Evolutionary conservation across 768 basidiomycete genomes (phyloP), one percentile per base, ranked within the genome.

Genomic region (Infundibulicybe gibba): DNA sequence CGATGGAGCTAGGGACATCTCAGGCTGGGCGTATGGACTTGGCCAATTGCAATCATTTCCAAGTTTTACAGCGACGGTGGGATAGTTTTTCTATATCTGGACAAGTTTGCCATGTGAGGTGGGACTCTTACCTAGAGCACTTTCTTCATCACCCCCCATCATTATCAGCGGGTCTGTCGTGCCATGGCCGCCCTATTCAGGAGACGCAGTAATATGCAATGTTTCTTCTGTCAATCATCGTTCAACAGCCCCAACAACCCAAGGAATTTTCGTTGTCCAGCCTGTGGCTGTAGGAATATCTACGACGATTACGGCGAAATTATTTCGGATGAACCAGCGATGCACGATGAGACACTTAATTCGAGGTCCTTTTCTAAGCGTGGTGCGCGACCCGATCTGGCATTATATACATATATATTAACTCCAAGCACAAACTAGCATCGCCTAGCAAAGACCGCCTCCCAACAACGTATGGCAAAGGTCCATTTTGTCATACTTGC

Each of bases 401-500:
- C 9, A 3, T 17, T 13, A 25, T 32, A 5, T 9, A n/a, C 11
- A 19, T 37, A 10, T 12, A 40, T 35, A 0, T 16, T 40, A 13
- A 19, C 9, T 40, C 20, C 19, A 13, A 9, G 14, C 32, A 15
- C 41, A 50, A 41, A 14, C 50, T 25, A 90, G 88, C 79, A 5
- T 85, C 84, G 15, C 82, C 79, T 3, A 80, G 79, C 55, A 87
- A 79, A 57, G 80, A 88, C 60, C 77, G 80, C 17, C 65, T 92
- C 19, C 87, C 83, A 1, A 77, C 80, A 16, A 61, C 72, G 46
- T 86, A 85, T 45, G 69, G 76, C 37, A 73, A 70, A 20, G 72
- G 77, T 1, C 77, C 80, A 6, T 94, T 95, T 68, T 97, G 94
- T 65, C 83, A 87, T 55, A 81, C 80, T 6, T 97, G 94, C 62